phyloP scores from a whole-genome alignment of 805 yeast genomes.

The Starmerella stigmatis region DNA sequence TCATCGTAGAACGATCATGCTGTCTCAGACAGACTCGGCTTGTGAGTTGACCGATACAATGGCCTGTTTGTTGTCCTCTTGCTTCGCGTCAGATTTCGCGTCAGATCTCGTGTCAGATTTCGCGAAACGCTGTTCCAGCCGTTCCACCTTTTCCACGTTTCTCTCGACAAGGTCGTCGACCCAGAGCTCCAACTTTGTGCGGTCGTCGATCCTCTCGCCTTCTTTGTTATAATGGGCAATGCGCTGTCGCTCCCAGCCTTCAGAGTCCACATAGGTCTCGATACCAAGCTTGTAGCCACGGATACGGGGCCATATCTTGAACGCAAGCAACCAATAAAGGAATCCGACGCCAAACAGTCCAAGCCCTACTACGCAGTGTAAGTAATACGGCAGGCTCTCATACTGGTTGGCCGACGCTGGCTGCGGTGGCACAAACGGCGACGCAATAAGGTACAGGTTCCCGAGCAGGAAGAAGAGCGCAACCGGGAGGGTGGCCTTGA shows the following conservation, averaged over 20 bases:
- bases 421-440: constrained; percentile 76
- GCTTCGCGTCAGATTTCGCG: background rate
- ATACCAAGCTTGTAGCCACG: constrained; percentile 23
- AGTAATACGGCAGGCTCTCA: constrained; percentile 60
- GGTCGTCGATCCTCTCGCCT: constrained; percentile 1
- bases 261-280: constrained; percentile 10
- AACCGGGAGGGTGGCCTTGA: constrained; percentile 33
- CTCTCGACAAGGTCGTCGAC: constrained; percentile 1
- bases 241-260: constrained; percentile 14
- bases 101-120: background rate
- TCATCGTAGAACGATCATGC: too few relatives aligned
- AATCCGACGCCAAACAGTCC: constrained; percentile 51
- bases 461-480: constrained; percentile 53
- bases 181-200: background rate
- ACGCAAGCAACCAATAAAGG: constrained; percentile 60
- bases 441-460: constrained; percentile 56
- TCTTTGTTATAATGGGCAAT: constrained; percentile 3
- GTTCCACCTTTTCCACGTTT: background rate
- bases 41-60: too few relatives aligned
- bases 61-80: too few relatives aligned
- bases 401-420: constrained; percentile 39
- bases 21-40: too few relatives aligned
- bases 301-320: constrained; percentile 43
- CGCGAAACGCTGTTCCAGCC: background rate
- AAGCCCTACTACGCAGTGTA: constrained; percentile 75